Conservation (phyloP, 1,139 yeast genomes). For the Sugiyamaella grinbergsii region DNA sequence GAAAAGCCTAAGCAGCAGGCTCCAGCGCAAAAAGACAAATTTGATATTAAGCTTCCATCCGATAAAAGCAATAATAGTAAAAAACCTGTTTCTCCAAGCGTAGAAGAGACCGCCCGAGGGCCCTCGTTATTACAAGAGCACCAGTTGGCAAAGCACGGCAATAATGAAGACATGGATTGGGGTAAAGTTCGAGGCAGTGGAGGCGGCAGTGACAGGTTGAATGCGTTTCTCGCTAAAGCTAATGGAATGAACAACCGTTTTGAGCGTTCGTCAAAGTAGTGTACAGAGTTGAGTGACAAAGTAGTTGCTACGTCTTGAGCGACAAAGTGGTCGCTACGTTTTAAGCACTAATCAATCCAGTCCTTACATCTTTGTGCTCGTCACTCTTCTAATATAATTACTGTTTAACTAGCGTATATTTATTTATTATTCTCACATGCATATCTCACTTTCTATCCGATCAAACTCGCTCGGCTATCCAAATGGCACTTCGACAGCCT, state of each 20-base stretch:
- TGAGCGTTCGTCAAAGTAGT: slow-evolving; percentile 2
- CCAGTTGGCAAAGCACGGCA: slow-evolving; percentile 7
- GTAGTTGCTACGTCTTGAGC: too few species aligned
- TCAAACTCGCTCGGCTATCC: slow-evolving; percentile 74
- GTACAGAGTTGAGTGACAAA: too few species aligned
- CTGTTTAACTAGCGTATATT: too few species aligned
- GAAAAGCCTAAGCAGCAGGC: slow-evolving; percentile 8
- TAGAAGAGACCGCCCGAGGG: slow-evolving; percentile 1
- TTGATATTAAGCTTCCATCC: slow-evolving; percentile 1
- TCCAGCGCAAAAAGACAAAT: slow-evolving; percentile 3
- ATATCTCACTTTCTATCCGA: too few species aligned
- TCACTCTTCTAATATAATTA: too few species aligned
- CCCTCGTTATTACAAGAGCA: slow-evolving; percentile 26
- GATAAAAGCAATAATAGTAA: background rate
- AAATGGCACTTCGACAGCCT: slow-evolving; percentile 84
- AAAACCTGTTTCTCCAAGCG: background rate
- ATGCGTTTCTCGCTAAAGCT: slow-evolving; percentile 23
- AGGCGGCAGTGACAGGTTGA: slow-evolving; percentile 13
- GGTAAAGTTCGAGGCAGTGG: slow-evolving; percentile 21
- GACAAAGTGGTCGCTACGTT: background rate
- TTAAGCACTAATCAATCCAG: background rate
- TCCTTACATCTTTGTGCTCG: too few species aligned
- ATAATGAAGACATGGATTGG: slow-evolving; percentile 15
- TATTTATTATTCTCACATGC: background rate
- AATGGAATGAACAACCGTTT: slow-evolving; percentile 20